Evolutionary conservation across 1,284 basidiomycete species (phyloP).

Genomic region (Bjerkandera adusta): DNA sequence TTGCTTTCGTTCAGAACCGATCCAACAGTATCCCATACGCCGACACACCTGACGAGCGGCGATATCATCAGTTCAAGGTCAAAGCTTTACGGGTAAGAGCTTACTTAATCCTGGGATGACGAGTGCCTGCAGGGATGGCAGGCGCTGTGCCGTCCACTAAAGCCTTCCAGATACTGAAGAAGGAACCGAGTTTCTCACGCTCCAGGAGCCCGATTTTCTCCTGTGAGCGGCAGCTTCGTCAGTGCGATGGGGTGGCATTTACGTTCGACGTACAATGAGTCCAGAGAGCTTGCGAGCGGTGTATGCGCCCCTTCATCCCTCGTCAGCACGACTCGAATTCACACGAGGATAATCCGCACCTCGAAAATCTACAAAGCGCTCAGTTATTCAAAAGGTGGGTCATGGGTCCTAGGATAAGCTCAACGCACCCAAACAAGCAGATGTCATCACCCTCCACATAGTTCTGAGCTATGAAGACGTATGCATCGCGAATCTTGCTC

Average conservation of each 20-base stretch:
- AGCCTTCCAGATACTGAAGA: conserved; percentile 21
- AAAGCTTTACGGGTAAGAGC: not conserved
- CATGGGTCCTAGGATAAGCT: not conserved
- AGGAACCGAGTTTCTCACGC: conserved; percentile 16
- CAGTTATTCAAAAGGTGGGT: too few species aligned
- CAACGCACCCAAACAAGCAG: conserved; percentile 23
- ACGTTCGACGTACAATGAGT: conserved; percentile 21
- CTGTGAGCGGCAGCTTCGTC: conserved; percentile 10
- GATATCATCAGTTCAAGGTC: not conserved
- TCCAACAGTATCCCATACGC: conserved; percentile 30
- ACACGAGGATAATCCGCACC: conserved; percentile 7
- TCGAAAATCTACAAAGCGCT: conserved; percentile 16
- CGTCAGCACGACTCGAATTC: too few species aligned
- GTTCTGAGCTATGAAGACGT: conserved; percentile 26
- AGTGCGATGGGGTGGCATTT: not conserved
- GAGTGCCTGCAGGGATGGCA: conserved; percentile 14
- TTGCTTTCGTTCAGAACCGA: conserved; percentile 21
- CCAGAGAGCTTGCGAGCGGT: conserved; percentile 24
- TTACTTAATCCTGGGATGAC: conserved; percentile 18
- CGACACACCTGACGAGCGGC: conserved; percentile 25
- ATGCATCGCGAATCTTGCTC: conserved; percentile 27
- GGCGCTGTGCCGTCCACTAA: conserved; percentile 14
- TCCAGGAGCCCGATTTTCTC: conserved; percentile 20
- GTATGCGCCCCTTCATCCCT: conserved; percentile 25
- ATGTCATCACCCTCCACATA: conserved; percentile 24